Evolutionary conservation across 768 basidiomycete genomes (phyloP), one percentile per base, ranked within the genome.

Genomic region (Boletus eberwhitei): DNA sequence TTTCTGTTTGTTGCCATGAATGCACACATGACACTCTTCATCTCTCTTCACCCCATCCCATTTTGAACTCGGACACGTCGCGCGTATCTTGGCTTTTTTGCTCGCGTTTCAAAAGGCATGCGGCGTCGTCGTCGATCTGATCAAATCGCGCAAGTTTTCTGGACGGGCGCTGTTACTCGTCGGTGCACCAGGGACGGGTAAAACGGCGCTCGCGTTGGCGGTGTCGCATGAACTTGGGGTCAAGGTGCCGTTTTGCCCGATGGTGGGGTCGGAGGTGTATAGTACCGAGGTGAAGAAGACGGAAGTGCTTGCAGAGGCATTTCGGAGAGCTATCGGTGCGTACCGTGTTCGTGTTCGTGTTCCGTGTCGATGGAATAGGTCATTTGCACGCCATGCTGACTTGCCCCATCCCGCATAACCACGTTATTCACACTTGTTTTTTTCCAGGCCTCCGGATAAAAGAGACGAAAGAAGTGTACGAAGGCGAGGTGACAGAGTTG

Each of bases 251-350:
- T 98, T 99, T 69, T 98, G 96, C 70, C 93, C 94, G 5, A 98
- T 98, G 93, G 97, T 98, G 40, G 97, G 97, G 0, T 89, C 87
- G 19, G 97, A 99, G 73, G 97, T 98, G 57, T 98, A 97, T 68
- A 91, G 87, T 38, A 86, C 90, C 3, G 96, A 98, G 72, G 94
- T 99, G 53, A 98, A 98, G 77, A 99, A 99, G 81, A 98, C 97
- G 2, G 97, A 98, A 68, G 95, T 98, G 5, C 76, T 99, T 19
- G 93, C 94, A 45, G 96, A 98, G 71, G 84, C 87, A 36, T 98
- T 98, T 73, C 80, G 96, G 54, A 77, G 97, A 62, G 95, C 97
- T 13, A 99, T 99, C 57, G 96, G 95, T 93, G 66, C 67, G 88
- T 78, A 13, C 14, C 21, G n/a, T 12, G 16, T 48, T n/a, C 6